Evolutionary conservation across 352 stramenopile species (phyloP).

Genomic region (Pilasporangium apinafurcum): DNA sequence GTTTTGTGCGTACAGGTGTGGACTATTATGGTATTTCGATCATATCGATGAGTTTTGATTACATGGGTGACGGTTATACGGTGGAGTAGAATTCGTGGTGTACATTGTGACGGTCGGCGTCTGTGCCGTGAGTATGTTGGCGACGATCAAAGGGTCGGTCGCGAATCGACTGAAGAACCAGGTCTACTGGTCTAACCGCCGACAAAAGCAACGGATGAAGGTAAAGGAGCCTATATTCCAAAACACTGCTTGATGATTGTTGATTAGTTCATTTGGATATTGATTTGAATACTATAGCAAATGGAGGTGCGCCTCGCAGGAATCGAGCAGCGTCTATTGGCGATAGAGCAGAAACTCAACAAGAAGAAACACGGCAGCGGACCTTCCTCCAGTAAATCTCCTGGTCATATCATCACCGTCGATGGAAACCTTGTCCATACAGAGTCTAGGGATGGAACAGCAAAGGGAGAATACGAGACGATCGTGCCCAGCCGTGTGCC

Average conservation of each 20-base stretch:
- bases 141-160: constrained; percentile 85
- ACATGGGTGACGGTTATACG: no score
- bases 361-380: constrained; percentile 10
- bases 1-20: constrained; percentile 71
- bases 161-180: constrained; percentile 83
- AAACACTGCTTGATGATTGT: not conserved
- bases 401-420: no score
- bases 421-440: no score
- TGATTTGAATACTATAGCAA: constrained; percentile 16
- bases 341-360: constrained; percentile 60
- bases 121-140: constrained; percentile 73
- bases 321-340: constrained; percentile 56
- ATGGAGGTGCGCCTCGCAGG: constrained; percentile 59
- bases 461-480: not conserved
- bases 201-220: constrained; percentile 80
- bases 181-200: constrained; percentile 72
- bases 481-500: constrained; percentile 36
- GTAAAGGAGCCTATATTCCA: constrained; percentile 10
- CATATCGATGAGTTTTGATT: constrained; percentile 1
- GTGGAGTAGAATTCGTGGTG: constrained; percentile 70
- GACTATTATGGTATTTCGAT: not conserved
- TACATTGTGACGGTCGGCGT: constrained; percentile 78
- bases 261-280: not conserved
- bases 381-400: no score
- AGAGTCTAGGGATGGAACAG: not conserved